These are phyloP conservation scores for Capsella bursapastoris DNA, from an alignment of 345 rosid genomes.

Conservation along the genomic window DNA sequence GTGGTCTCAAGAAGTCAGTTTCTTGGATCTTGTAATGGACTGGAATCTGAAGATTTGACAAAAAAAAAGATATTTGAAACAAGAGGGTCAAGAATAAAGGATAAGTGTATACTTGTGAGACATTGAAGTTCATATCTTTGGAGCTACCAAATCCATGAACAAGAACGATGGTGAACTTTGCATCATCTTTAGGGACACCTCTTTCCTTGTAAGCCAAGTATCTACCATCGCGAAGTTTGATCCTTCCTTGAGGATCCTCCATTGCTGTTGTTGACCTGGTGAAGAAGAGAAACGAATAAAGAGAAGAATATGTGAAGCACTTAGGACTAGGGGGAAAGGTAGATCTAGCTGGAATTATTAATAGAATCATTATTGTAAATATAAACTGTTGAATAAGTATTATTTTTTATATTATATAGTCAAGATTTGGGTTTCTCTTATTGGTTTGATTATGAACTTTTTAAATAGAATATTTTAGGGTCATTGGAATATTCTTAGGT, in stretches of 20 bases:
- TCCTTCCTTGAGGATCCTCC: slow-evolving; percentile 43
- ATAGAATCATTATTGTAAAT: slow-evolving; percentile 18
- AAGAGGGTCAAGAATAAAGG: neutral
- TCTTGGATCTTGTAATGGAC: neutral
- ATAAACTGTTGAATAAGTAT: neutral
- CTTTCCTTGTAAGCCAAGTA: slow-evolving; percentile 74
- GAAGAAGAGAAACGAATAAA: slow-evolving; percentile 1
- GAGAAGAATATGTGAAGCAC: slow-evolving; percentile 28
- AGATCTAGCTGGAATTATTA: slow-evolving; percentile 34
- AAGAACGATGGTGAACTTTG: slow-evolving; percentile 68
- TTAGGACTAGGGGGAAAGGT: slow-evolving; percentile 29
- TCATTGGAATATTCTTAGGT: slow-evolving; percentile 33
- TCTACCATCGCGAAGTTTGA: slow-evolving; percentile 81
- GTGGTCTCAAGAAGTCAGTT: neutral
- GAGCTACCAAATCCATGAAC: slow-evolving; percentile 98
- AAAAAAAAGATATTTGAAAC: neutral
- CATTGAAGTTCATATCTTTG: slow-evolving; percentile 85
- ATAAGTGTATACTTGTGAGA: slow-evolving; percentile 59
- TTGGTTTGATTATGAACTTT: slow-evolving; percentile 25
- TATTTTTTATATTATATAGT: slow-evolving; percentile 1
- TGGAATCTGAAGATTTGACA: neutral
- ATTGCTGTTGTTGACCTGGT: slow-evolving; percentile 30
- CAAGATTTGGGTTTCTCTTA: neutral
- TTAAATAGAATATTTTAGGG: slow-evolving; percentile 20
- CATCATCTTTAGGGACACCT: slow-evolving; percentile 66